Percentiles rank a stretch among this genome's conserved stretches.
phyloP scores from a whole-genome alignment of 306 rosid species.

The Quercus wislizeni region DNA sequence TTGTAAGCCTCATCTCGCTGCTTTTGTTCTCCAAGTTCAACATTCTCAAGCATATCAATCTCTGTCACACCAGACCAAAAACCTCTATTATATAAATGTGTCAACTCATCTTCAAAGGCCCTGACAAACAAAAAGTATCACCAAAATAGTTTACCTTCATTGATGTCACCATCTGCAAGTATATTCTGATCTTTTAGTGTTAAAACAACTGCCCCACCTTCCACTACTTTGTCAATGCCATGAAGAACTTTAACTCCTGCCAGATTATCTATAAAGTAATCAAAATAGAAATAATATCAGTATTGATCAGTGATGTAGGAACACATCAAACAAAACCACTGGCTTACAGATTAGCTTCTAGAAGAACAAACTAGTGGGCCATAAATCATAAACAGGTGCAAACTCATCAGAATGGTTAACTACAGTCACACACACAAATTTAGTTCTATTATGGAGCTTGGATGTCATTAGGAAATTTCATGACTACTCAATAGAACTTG shows the following conservation, averaged over 20 bases:
- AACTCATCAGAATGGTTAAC: background rate
- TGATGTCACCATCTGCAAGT: conserved; percentile 81
- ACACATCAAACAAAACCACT: background rate
- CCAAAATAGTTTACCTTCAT: conserved; percentile 59
- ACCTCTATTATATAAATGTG: conserved; percentile 26
- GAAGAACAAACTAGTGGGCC: background rate
- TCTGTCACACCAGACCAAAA: conserved; percentile 57
- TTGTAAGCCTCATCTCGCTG: conserved; percentile 76
- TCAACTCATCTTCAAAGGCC: conserved; percentile 26
- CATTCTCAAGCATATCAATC: conserved; percentile 86
- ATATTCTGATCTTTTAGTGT: conserved; percentile 90
- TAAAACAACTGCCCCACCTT: conserved; percentile 91
- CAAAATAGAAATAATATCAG: conserved; percentile 12
- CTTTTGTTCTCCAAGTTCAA: conserved; percentile 94
- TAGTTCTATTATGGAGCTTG: background rate
- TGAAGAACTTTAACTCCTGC: conserved; percentile 95
- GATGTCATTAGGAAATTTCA: background rate
- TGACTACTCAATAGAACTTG: background rate
- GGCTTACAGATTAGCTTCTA: background rate
- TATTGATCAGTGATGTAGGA: background rate
- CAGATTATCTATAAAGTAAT: conserved; percentile 50
- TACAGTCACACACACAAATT: background rate
- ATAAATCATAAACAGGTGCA: background rate
- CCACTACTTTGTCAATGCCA: conserved; percentile 89
- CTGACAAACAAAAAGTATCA: conserved; percentile 13